Evolutionary conservation across 1,284 basidiomycete species (phyloP).

Genomic region (Tausonia pullulans): DNA sequence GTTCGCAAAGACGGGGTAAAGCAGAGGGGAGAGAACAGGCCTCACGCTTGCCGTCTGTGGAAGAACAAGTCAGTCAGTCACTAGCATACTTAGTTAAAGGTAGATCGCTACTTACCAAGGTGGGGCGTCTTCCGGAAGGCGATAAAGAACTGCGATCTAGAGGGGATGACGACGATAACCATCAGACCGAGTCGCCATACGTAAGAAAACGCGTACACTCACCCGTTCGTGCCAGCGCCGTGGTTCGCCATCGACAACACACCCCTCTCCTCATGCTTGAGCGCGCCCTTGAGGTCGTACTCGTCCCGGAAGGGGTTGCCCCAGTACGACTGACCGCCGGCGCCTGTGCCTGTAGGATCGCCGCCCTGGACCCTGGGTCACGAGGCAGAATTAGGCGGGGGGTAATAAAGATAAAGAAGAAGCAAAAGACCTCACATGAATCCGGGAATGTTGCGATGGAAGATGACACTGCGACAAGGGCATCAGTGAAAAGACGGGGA

Average conservation of each 20-base stretch:
- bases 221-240: slow-evolving; percentile 73
- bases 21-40: slow-evolving; percentile 2
- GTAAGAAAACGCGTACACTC: slow-evolving; percentile 21
- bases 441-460: slow-evolving; percentile 88
- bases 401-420: not conserved
- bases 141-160: slow-evolving; percentile 77
- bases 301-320: slow-evolving; percentile 92
- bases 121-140: slow-evolving; percentile 72
- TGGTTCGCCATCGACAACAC: slow-evolving; percentile 54
- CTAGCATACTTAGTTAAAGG: not conserved
- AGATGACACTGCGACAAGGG: slow-evolving; percentile 34
- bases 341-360: slow-evolving; percentile 90
- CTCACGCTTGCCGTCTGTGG: slow-evolving; percentile 18
- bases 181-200: not conserved
- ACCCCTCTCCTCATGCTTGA: slow-evolving; percentile 71
- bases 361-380: slow-evolving; percentile 74
- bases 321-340: slow-evolving; percentile 90
- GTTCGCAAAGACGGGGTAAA: not conserved
- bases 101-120: slow-evolving; percentile 33
- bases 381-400: not conserved
- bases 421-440: slow-evolving; percentile 66
- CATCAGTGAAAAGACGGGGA: not conserved
- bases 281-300: slow-evolving; percentile 69
- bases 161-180: slow-evolving; percentile 15
- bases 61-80: too few relatives aligned